Conservation (phyloP, 768 basidiomycete genomes). For the Tephrocybe sp. region DNA sequence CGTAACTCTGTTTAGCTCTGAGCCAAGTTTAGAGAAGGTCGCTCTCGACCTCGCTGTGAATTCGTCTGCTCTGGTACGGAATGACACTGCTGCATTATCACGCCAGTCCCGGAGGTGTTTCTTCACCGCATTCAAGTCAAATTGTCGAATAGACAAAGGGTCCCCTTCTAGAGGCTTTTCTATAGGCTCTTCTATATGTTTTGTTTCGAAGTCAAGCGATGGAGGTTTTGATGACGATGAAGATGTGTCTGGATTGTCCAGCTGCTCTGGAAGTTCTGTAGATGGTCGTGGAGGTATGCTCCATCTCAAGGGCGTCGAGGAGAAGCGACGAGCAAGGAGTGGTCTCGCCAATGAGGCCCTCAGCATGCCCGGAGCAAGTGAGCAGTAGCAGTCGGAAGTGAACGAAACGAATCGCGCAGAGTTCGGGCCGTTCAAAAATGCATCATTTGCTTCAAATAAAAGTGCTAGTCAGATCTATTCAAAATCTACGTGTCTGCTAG, state of each 20-base stretch:
- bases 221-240: conserved; percentile 11
- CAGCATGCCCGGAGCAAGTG: conserved; percentile 28
- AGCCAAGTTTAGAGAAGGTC: conserved; percentile 73
- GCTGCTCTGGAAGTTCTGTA: conserved; percentile 1
- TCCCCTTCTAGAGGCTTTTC: conserved; percentile 14
- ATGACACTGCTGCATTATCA: conserved; percentile 38
- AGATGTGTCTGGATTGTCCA: conserved; percentile 17
- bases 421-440: background rate
- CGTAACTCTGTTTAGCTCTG: conserved; percentile 81
- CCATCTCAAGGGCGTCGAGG: conserved; percentile 29
- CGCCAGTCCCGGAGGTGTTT: conserved; percentile 52
- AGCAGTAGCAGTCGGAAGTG: background rate
- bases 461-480: conserved; percentile 11
- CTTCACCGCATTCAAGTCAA: conserved; percentile 38
- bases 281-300: conserved; percentile 22
- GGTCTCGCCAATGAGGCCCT: conserved; percentile 31
- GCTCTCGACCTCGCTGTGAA: conserved; percentile 57
- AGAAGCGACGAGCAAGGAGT: conserved; percentile 28
- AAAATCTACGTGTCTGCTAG: conserved; percentile 15
- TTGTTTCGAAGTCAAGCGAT: conserved; percentile 7
- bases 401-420: background rate
- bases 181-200: conserved; percentile 11
- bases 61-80: conserved; percentile 56
- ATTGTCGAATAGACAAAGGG: conserved; percentile 14
- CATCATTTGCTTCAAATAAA: background rate